Evolutionary conservation across 805 yeast genomes (phyloP).

Genomic region (Candida dajiaensis): DNA sequence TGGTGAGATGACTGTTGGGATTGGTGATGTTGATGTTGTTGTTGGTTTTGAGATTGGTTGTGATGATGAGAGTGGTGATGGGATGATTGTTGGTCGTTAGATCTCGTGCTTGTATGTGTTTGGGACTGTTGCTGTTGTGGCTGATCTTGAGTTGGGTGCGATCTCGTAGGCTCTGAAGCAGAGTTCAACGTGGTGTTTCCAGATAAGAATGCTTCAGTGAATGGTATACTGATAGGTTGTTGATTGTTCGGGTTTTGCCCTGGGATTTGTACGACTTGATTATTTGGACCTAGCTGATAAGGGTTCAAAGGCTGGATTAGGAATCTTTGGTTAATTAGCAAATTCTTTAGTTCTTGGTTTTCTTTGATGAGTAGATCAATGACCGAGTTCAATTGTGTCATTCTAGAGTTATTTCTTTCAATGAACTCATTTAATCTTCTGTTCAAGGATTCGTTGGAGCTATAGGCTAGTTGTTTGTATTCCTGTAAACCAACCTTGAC

Average conservation of each 20-base stretch:
- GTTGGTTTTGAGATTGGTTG: slow-evolving; percentile 1
- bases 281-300: slow-evolving; percentile 17
- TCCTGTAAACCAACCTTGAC: slow-evolving; percentile 18
- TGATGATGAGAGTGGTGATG: background rate
- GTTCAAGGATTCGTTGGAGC: slow-evolving; percentile 17
- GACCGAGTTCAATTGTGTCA: slow-evolving; percentile 17
- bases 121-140: slow-evolving; percentile 21
- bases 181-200: background rate
- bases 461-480: slow-evolving; percentile 14
- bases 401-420: slow-evolving; percentile 18
- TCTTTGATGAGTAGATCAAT: slow-evolving; percentile 22
- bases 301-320: slow-evolving; percentile 27
- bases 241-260: slow-evolving; percentile 25
- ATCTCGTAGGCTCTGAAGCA: background rate
- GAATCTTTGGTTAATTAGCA: slow-evolving; percentile 19
- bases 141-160: slow-evolving; percentile 20
- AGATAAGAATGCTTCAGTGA: slow-evolving; percentile 6
- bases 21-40: slow-evolving; percentile 21
- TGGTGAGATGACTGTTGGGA: slow-evolving; percentile 8
- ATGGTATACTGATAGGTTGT: slow-evolving; percentile 5
- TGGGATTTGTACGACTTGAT: slow-evolving; percentile 3
- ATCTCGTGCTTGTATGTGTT: slow-evolving; percentile 12
- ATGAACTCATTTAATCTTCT: slow-evolving; percentile 20
- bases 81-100: slow-evolving; percentile 9
- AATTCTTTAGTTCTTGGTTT: slow-evolving; percentile 21